Conservation (phyloP, 2,329 filamentous ascomycete species). For the Fusarium bulbicola region DNA sequence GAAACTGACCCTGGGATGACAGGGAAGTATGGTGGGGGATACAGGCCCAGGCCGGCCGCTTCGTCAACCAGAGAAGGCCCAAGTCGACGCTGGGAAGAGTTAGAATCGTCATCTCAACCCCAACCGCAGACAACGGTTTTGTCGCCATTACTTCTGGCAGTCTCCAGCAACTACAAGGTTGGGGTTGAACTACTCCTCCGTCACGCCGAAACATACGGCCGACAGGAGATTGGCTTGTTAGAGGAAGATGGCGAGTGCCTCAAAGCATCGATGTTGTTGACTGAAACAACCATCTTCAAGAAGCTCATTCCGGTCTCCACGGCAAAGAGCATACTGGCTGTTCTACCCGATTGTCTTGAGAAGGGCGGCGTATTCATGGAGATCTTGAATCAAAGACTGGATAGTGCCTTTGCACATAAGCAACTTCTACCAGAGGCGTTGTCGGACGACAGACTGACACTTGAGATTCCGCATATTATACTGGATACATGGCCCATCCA, state of each 20-base stretch:
- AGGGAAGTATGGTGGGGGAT: neutral
- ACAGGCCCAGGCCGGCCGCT: accelerated
- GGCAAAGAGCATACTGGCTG: neutral
- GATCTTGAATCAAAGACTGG: accelerated
- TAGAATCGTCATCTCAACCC: neutral
- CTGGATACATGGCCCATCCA: neutral
- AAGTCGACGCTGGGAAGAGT: neutral
- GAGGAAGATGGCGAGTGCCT: neutral
- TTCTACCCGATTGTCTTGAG: neutral
- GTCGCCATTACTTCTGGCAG: neutral
- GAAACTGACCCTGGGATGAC: neutral
- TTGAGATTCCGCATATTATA: neutral
- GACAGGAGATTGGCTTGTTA: neutral
- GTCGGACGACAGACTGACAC: accelerated
- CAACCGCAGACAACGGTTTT: neutral
- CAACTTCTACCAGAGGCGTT: neutral
- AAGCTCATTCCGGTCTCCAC: neutral
- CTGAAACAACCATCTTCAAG: neutral
- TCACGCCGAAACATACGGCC: neutral
- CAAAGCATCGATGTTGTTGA: neutral
- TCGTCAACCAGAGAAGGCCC: accelerated
- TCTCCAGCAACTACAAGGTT: accelerated
- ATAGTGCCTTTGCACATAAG: neutral
- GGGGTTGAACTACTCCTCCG: neutral
- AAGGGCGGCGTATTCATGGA: accelerated